Base-by-base conservation (phyloP, 805 yeast species). In the Scheffersomyces lignosus region DNA sequence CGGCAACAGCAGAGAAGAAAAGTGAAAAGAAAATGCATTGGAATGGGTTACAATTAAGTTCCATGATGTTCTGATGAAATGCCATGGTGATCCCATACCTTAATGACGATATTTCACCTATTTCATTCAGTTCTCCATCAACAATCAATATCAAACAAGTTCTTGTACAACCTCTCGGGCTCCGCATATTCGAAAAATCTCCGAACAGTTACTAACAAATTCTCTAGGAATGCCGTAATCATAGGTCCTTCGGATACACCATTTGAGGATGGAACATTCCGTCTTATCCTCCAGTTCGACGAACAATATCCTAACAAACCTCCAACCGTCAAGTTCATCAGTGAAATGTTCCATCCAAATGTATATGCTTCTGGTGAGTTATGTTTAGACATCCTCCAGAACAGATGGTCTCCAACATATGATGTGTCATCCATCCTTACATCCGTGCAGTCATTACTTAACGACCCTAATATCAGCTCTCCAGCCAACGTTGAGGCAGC, bases 401-500 rank as follows among this genome's bases (percentile, higher is more conserved):
- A 91, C 67, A 75, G 98, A 58, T 93, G 99, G 99, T 85, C 96
- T 17, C 99, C 99, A 9, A 93, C 99, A 1, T 93, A 91, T 58
- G 99, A 93, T 56, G 99, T 93, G 26, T 89, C 96, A 8, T 88
- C 96, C 9, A 91, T 93, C 38, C 72, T 93, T 50, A 93, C 99
- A 1, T 87, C 96, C 18, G 81, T 93, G 40, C 99, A 93, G 60
- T 82, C 90, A 38, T 73, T 93, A 45, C 71, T 93, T 50, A 93
- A 93, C 63, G 99, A 93, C 59, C 99, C 99, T 13, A 93, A 93
- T 59, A 95, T 90, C 32, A 81, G 90, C 35, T 86, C 96, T 16
- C 99, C 99, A 1, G 99, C 99, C 1, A 93, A 93, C 52, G 98
- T 87, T 5, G 99, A 93, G 62, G 98, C 98, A 4, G 96, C 99